These are phyloP conservation scores for Rhynchospora tenuis DNA, from an alignment of 176 grass and related monocot species.

Conservation along the genomic window DNA sequence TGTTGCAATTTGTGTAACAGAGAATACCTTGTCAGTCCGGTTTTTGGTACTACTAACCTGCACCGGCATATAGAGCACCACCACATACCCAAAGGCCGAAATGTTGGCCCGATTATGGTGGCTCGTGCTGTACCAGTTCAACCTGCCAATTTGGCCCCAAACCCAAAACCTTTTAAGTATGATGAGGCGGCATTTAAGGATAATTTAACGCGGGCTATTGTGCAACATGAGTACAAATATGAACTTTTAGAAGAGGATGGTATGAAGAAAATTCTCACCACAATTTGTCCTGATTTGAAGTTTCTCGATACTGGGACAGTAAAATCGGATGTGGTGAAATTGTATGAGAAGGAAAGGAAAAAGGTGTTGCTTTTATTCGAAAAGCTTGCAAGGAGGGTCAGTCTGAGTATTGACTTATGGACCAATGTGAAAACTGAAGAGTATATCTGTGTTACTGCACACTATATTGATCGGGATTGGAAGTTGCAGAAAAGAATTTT, in stretches of 20 bases:
- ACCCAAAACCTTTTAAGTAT: conserved; percentile 19
- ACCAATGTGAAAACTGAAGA: conserved; percentile 32
- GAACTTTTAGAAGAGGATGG: conserved; percentile 22
- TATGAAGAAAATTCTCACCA: conserved; percentile 6
- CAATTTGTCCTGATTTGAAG: conserved; percentile 24
- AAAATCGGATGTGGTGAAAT: conserved; percentile 15
- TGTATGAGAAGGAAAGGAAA: conserved; percentile 24
- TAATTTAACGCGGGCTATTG: conserved; percentile 6
- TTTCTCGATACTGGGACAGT: conserved; percentile 19
- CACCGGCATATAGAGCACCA: conserved; percentile 23
- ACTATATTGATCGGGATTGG: conserved; percentile 27
- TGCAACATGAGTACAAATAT: conserved; percentile 16
- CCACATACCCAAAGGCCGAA: conserved; percentile 22
- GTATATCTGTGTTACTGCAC: conserved; percentile 24
- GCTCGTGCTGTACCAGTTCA: conserved; percentile 16
- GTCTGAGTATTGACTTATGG: conserved; percentile 26
- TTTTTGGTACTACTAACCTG: conserved; percentile 26
- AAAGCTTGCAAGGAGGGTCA: conserved; percentile 20
- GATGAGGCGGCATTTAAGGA: conserved; percentile 24
- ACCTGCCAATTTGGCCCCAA: background rate
- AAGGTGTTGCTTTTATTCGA: conserved; percentile 21
- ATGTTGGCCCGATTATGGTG: conserved; percentile 4
- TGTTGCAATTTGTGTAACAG: conserved; percentile 27
- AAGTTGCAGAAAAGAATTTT: conserved; percentile 21
- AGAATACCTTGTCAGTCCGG: conserved; percentile 25